Base-by-base conservation (phyloP, 73 alveolate species). In the Durusdinium trenchii region DNA sequence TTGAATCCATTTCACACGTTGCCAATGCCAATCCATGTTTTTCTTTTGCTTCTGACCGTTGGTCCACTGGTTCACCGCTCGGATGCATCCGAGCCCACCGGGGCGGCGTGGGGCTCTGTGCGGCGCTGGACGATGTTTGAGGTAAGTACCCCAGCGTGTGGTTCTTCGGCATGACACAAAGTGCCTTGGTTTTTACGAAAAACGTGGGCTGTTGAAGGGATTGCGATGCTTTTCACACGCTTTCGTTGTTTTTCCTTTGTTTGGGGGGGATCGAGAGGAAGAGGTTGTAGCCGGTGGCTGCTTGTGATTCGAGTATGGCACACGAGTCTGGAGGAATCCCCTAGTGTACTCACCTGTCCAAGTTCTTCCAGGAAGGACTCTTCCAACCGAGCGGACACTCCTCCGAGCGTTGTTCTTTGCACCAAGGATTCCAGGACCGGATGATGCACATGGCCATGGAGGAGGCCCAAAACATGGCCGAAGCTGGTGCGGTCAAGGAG, bases 381-480 rank as follows among this genome's bases (percentile, higher is more conserved):
- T n/a, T n/a, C n/a, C n/a, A n/a, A n/a, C n/a, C n/a, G n/a, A n/a
- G n/a, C n/a, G n/a, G n/a, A n/a, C n/a, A n/a, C n/a, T n/a, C n/a
- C n/a, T n/a, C n/a, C n/a, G n/a, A n/a, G n/a, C n/a, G n/a, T n/a
- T n/a, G 51, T 20, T 73, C 60, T 14, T 73, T 23, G 73, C 54
- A 12, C 30, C 61, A 4, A 83, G 93, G 93, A 50, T 83, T 83
- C 36, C 71, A 50, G 93, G 50, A 18, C 38, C 38, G 26, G 28
- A 83, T 83, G 93, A 83, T 83, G 93, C 69, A 83, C 71, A 83
- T 50, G 62, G 93, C 93, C 85, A 75, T 75, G 85, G 57, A 75
- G 57, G 90, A 45, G 5, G 69, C 18, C 32, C 54, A 1, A 10
- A 76, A 76, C 9, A 79, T 12, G n/a, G 46, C 43, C 20, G 82